Evolutionary conservation across 495 filamentous ascomycete genomes (phyloP), one percentile per base, ranked within the genome.

Genomic region (Aspergillus asperescens): DNA sequence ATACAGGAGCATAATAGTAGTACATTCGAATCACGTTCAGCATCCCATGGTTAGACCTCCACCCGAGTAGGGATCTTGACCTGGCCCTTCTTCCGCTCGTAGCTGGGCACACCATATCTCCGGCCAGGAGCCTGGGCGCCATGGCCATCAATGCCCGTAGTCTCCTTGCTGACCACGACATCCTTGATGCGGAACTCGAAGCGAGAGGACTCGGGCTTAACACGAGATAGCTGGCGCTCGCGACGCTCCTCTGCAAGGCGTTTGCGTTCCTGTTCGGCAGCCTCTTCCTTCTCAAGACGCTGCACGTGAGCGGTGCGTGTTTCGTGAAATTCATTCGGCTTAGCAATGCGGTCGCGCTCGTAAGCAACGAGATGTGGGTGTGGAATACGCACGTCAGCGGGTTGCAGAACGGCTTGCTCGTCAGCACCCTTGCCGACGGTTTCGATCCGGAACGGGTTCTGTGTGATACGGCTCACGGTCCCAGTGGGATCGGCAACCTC

Each of bases 181-280:
- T 92, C 80, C 68, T 82, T 76, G 61, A 98, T 83, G 48, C 84
- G 81, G 74, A 92, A 97, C 65, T 89, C 86, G 71, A 86, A 94
- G 48, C 88, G 78, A 19, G 83, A 78, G 6, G 70, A 76, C 40
- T 78, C 71, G 37, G 71, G 70, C 51, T 66, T 62, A 8, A 77
- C 62, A 55, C 75, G 75, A 40, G 59, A 69, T 48, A 70, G 58
- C 32, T 60, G 62, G 43, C 57, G 61, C 57, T 74, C 70, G 38
- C 71, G 63, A 24, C 60, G 66, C 24, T 75, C 74, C 47, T 73
- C 62, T 13, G 61, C 58, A 15, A 64, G 57, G 42, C 61, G 68
- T 48, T 66, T 68, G 53, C 61, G 65, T 60, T 66, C 55, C 63
- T 74, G 51, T 52, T 64, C 70, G 6, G 56, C 52, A 9, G 67